phyloP scores from a whole-genome alignment of 2,329 filamentous ascomycete genomes.

The Madurella fahalii region DNA sequence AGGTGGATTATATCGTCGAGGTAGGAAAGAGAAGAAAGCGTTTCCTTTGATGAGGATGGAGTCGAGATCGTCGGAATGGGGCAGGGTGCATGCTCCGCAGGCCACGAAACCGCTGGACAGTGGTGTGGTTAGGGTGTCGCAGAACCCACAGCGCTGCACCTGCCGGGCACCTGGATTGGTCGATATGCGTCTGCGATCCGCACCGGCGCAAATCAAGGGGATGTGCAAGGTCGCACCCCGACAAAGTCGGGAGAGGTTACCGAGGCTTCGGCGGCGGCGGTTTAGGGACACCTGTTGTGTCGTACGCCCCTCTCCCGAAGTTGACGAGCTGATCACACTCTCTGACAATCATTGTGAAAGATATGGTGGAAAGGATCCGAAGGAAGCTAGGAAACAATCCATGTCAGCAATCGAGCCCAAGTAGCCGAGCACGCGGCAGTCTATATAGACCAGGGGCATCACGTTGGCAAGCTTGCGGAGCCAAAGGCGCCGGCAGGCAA shows the following conservation, averaged over 20 bases:
- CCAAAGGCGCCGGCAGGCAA: conserved; percentile 12
- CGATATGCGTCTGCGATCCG: conserved; percentile 10
- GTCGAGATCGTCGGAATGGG: neutral
- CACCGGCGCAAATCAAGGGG: conserved; percentile 20
- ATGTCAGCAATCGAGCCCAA: conserved; percentile 25
- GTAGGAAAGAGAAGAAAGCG: neutral
- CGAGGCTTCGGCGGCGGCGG: conserved; percentile 35
- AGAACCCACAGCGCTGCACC: neutral
- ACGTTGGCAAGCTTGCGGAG: conserved; percentile 3
- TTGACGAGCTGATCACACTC: conserved; percentile 30
- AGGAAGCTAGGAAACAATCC: conserved; percentile 10
- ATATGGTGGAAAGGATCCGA: conserved; percentile 6
- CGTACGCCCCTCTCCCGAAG: conserved; percentile 36
- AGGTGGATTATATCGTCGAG: conserved; percentile 7
- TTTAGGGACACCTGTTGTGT: conserved; percentile 37
- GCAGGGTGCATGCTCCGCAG: neutral
- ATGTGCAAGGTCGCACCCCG: conserved; percentile 9
- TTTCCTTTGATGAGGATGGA: neutral
- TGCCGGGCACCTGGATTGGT: conserved; percentile 7
- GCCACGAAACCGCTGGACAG: neutral
- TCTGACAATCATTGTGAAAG: conserved; percentile 32
- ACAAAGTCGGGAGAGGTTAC: conserved; percentile 21
- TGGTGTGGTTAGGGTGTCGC: neutral
- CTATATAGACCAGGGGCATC: conserved; percentile 11
- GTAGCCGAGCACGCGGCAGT: conserved; percentile 1